These are phyloP conservation scores for Wickerhamomyces sp. DNA, from an alignment of 1,139 yeast species.

Conservation along the genomic window DNA sequence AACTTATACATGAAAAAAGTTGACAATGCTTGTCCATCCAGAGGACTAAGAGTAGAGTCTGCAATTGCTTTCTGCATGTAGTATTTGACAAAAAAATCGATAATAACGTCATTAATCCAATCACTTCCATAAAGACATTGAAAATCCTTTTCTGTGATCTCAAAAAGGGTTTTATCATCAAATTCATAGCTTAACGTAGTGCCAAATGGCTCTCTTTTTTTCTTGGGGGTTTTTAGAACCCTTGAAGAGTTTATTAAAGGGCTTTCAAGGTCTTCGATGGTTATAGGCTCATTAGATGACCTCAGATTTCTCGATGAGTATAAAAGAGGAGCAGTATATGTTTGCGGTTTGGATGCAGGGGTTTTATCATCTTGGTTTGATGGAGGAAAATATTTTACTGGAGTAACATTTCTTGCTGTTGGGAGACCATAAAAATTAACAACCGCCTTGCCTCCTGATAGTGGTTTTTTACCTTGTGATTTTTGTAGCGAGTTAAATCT, in stretches of 20 bases:
- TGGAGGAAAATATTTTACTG: not conserved
- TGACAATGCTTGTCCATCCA: conserved; percentile 52
- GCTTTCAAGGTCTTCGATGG: conserved; percentile 5
- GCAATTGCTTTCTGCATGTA: conserved; percentile 40
- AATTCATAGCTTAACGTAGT: conserved; percentile 53
- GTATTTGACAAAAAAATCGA: conserved; percentile 66
- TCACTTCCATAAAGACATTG: conserved; percentile 63
- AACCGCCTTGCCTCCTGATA: not conserved
- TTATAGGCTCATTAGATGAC: conserved; percentile 2
- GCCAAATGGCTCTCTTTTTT: conserved; percentile 31
- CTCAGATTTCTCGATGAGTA: not conserved
- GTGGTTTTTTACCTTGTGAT: no score
- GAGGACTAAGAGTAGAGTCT: conserved; percentile 1
- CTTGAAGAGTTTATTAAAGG: no score
- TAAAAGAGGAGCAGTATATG: no score
- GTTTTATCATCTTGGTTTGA: no score
- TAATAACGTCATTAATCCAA: conserved; percentile 73
- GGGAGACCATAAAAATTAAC: not conserved
- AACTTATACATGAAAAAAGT: conserved; percentile 81
- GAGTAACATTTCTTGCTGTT: not conserved
- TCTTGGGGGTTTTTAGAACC: not conserved
- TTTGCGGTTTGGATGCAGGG: no score
- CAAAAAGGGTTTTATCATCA: conserved; percentile 42
- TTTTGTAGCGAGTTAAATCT: no score
- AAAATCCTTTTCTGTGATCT: conserved; percentile 57